These are phyloP conservation scores for Podospora pseudocomata DNA, from an alignment of 495 filamentous ascomycete species.

Conservation along the genomic window DNA sequence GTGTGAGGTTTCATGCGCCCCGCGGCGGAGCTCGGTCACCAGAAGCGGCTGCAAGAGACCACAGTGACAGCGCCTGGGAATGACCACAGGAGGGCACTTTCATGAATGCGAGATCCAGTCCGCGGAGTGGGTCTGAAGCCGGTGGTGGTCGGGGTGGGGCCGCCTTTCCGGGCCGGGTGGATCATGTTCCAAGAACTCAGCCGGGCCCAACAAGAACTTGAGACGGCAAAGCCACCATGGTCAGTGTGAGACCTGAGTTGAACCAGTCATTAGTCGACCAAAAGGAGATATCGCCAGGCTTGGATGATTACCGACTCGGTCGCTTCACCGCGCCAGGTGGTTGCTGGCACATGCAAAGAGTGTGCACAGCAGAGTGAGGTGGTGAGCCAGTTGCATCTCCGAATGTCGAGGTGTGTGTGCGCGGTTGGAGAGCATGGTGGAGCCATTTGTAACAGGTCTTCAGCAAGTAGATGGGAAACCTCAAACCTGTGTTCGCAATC, in stretches of 20 bases:
- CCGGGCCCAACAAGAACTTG: not conserved
- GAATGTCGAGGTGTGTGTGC: no score
- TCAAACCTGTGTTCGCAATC: no score
- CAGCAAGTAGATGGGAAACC: no score
- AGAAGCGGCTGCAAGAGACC: not conserved
- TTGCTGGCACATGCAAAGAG: no score
- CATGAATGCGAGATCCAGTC: not conserved
- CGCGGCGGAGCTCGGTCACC: no score
- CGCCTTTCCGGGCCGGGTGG: not conserved
- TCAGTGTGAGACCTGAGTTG: not conserved
- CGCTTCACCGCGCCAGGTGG: no score
- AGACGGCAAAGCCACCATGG: not conserved
- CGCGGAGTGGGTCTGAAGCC: not conserved
- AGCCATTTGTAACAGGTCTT: no score
- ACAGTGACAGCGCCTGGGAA: not conserved
- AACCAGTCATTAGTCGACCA: not conserved
- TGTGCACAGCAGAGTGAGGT: no score
- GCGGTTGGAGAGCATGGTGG: no score
- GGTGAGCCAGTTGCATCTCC: no score
- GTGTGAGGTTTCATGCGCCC: not conserved
- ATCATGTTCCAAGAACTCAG: not conserved
- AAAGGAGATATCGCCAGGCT: not conserved
- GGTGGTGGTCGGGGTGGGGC: not conserved
- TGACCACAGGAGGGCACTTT: not conserved
- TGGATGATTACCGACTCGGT: not conserved